phyloP scores from a whole-genome alignment of 345 rosid species.

The Ricinus communis region DNA sequence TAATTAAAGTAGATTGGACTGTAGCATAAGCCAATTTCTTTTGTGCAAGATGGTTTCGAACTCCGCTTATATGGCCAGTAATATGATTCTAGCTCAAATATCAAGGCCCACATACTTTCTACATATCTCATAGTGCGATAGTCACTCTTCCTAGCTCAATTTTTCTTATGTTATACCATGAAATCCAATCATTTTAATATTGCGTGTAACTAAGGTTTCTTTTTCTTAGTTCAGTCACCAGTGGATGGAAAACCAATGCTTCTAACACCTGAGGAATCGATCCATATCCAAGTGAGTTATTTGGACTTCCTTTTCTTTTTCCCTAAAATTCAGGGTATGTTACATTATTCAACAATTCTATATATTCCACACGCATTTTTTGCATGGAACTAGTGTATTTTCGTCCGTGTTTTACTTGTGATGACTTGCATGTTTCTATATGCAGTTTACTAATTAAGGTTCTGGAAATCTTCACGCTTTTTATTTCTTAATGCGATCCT shows the following conservation, averaged over 20 bases:
- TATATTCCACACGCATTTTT: not conserved
- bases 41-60: too few species aligned
- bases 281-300: conserved; percentile 67
- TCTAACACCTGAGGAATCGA: conserved; percentile 82
- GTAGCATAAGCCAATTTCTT: too few species aligned
- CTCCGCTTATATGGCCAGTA: too few species aligned
- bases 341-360: not conserved
- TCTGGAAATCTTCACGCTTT: not conserved
- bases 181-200: conserved; percentile 1
- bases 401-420: not conserved
- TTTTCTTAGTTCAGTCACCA: conserved; percentile 60
- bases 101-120: too few species aligned
- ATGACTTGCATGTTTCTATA: not conserved
- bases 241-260: conserved; percentile 84
- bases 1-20: too few species aligned
- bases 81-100: too few species aligned
- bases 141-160: not conserved
- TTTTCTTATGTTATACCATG: conserved; percentile 3
- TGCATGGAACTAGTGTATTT: not conserved
- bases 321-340: not conserved
- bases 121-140: too few species aligned
- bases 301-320: not conserved
- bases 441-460: not conserved
- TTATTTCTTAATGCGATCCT: not conserved
- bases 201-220: conserved; percentile 21